Percentiles rank a stretch among this genome's conserved stretches.
Evolutionary conservation across 352 stramenopile genomes (phyloP).

Genomic region (Ophiocytium majus): DNA sequence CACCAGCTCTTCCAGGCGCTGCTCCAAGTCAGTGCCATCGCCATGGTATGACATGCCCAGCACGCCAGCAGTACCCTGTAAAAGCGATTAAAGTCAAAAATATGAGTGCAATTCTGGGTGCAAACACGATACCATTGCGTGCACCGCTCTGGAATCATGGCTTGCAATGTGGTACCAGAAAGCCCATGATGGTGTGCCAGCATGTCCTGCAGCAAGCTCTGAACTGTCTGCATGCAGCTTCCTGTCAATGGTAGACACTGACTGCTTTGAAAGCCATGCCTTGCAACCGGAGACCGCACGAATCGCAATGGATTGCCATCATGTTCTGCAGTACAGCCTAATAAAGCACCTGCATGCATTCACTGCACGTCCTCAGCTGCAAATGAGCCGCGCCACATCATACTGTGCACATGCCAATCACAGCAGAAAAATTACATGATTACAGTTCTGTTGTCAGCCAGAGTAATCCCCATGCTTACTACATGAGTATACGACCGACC

Average conservation of each 20-base stretch:
- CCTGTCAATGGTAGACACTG: neutral
- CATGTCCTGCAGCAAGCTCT: neutral
- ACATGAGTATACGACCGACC: neutral
- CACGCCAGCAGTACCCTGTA: neutral
- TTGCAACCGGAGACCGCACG: neutral
- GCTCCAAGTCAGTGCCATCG: neutral
- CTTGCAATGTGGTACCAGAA: neutral
- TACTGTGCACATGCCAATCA: neutral
- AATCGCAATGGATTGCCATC: neutral
- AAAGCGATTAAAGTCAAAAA: neutral
- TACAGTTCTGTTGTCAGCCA: neutral
- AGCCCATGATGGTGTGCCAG: neutral
- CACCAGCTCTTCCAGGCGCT: neutral
- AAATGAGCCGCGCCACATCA: neutral
- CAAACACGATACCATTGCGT: neutral
- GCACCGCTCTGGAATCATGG: neutral
- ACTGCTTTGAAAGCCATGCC: neutral
- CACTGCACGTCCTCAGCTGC: neutral
- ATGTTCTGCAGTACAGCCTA: neutral
- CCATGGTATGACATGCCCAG: neutral
- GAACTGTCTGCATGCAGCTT: neutral
- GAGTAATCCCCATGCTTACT: neutral
- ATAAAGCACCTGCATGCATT: neutral
- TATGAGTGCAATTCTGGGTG: neutral
- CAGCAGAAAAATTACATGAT: neutral